phyloP scores from a whole-genome alignment of 169 alveolate genomes.

The Eimeria acervulina region DNA sequence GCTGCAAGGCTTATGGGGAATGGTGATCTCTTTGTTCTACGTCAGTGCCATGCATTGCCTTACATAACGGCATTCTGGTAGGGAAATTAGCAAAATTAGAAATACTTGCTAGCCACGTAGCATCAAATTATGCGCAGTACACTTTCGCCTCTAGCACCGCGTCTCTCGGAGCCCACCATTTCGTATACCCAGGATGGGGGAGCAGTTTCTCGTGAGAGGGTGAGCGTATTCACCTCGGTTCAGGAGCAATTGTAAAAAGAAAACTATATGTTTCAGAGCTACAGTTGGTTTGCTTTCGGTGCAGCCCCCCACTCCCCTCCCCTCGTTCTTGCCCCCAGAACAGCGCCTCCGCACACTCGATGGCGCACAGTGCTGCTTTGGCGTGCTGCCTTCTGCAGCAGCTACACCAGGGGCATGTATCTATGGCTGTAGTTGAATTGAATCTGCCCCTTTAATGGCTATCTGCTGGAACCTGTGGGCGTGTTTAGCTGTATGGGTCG shows the following conservation, averaged over 20 bases:
- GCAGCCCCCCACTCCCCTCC: slow-evolving; percentile 57
- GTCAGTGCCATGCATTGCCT: not conserved
- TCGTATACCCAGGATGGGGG: not conserved
- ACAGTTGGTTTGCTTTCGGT: slow-evolving; percentile 33
- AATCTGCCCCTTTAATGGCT: not conserved
- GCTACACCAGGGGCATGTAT: slow-evolving; percentile 47
- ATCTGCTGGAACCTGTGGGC: slow-evolving; percentile 36
- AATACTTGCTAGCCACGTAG: not conserved
- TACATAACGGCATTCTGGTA: not conserved
- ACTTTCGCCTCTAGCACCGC: slow-evolving; percentile 24
- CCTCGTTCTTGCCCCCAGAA: slow-evolving; percentile 74
- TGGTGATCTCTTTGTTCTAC: not conserved
- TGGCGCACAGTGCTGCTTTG: slow-evolving; percentile 80
- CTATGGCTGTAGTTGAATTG: not conserved
- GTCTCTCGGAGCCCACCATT: not conserved
- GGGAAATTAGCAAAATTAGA: not conserved
- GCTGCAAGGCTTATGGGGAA: not conserved
- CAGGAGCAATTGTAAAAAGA: not conserved
- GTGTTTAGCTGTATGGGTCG: slow-evolving; percentile 19
- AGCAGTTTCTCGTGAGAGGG: not conserved
- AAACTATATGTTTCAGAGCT: not conserved
- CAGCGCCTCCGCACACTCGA: slow-evolving; percentile 80
- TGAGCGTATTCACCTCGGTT: not conserved
- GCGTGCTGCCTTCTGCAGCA: slow-evolving; percentile 80
- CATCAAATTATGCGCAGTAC: not conserved